Evolutionary conservation across 2,329 filamentous ascomycete genomes (phyloP), one percentile per base, ranked within the genome.

Genomic region (Diaporthe eres): DNA sequence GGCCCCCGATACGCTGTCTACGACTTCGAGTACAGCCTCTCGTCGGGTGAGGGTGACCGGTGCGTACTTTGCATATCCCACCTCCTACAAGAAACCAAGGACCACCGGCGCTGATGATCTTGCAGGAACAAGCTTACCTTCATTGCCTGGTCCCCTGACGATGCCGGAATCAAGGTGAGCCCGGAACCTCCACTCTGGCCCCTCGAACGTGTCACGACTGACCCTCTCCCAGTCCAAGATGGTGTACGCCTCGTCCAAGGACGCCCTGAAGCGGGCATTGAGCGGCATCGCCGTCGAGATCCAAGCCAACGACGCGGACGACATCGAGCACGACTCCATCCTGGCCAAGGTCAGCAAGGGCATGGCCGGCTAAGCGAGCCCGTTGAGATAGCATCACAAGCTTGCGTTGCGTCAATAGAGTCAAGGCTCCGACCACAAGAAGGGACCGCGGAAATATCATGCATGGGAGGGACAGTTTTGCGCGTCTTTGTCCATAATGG

Each of bases 221-320:
- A 73, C 68, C 39, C 39, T 57, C 79, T 28, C 42, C 47, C 80
- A 95, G 94, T 90, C 93, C 86, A 95, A 95, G 90, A 97, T 97
- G 94, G 90, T 95, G 85, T 97, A 96, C 89, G 94, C 94, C 81
- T 94, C 94, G 71, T 97, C 94, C 86, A 97, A 96, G 89, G 94
- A 96, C 82, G 93, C 94, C 76, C 90, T 97, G 80, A 96, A 95
- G 91, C 92, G 93, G 85, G 86, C 93, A 70, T 90, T 97, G 78
- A 94, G 91, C 83, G 94, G 94, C 78, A 87, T 96, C 80, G 93
- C 93, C 77, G 87, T 88, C 81, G 94, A 96, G 84, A 89, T 96
- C 81, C 94, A 97, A 89, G 94, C 94, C 88, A 96, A 96, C 88
- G 94, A 96, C 85, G 86, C 87, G 80, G 93, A 95, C 85, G 94